phyloP scores from a whole-genome alignment of 805 yeast species.

The Soucietia sequanensis region DNA sequence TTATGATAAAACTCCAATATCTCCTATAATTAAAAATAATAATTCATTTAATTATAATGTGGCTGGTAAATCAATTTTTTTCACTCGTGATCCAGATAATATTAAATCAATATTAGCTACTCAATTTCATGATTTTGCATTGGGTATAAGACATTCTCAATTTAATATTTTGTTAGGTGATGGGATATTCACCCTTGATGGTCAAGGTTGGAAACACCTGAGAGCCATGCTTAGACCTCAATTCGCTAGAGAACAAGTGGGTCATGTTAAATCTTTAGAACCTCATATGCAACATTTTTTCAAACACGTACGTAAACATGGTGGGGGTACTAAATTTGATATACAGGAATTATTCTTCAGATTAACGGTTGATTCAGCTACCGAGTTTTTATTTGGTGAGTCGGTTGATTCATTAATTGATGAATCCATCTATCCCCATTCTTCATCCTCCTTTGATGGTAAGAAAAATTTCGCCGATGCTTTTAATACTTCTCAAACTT shows the following conservation, averaged over 20 bases:
- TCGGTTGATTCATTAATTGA: slow-evolving; percentile 33
- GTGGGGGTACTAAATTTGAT: slow-evolving; percentile 28
- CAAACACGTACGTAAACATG: slow-evolving; percentile 24
- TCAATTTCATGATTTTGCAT: slow-evolving; percentile 39
- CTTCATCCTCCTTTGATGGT: slow-evolving; percentile 22
- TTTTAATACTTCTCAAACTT: slow-evolving; percentile 32
- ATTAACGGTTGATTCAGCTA: slow-evolving; percentile 41
- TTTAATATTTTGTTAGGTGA: slow-evolving; percentile 40
- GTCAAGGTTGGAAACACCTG: slow-evolving; percentile 43
- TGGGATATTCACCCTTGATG: slow-evolving; percentile 44
- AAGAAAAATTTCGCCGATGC: slow-evolving; percentile 33
- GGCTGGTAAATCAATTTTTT: slow-evolving; percentile 18
- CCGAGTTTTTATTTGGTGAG: slow-evolving; percentile 43
- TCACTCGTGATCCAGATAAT: slow-evolving; percentile 40
- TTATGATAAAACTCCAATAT: slow-evolving; percentile 6
- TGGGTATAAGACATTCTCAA: slow-evolving; percentile 38
- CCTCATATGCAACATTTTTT: slow-evolving; percentile 38
- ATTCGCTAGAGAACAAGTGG: slow-evolving; percentile 43
- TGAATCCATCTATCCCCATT: slow-evolving; percentile 14
- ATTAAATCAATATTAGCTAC: slow-evolving; percentile 43
- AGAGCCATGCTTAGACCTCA: slow-evolving; percentile 45
- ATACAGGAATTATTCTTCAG: slow-evolving; percentile 38
- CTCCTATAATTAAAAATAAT: slow-evolving; percentile 11
- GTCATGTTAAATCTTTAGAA: slow-evolving; percentile 38
- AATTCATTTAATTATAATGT: too few species aligned